Evolutionary conservation across 441 rosid species (phyloP), one percentile per base, ranked within the genome.

Genomic region (Pelargonium myrrhifolium): DNA sequence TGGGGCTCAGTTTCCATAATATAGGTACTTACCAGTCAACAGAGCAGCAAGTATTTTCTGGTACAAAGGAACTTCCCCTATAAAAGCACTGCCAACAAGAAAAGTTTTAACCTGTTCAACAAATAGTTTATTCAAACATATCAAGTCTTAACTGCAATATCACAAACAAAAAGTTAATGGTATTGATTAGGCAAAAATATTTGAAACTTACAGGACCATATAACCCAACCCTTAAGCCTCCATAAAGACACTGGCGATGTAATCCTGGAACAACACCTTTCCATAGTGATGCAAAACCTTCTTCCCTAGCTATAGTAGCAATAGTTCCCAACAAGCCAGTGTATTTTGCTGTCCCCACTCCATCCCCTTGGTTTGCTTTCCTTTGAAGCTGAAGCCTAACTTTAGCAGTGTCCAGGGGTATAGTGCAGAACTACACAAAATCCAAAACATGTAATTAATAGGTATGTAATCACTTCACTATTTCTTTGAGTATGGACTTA

Each of bases 381-480:
- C 71, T 83, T 71, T 87, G 93, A 26, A 87, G 93, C 81, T 87
- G 93, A 73, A 87, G 90, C 79, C 93, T 81, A 37, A 87, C 93
- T 81, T 87, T 87, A 49, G 87, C 90, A 14, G 83, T 84, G 78
- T 87, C 93, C 75, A 87, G 77, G 20, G 93, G 90, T 49, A 87
- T 62, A 37, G 93, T 87, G 63, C 78, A 86, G 75, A 87, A 75
- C 93, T 87, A 79, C 76, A n/a, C 56, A 49, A 49, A 49, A 49
- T 15, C 56, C 20, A 42, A 15, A 49, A 17, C 3, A n/a, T n/a
- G n/a, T 0, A 49, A 49, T 49, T n/a, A n/a, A n/a, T n/a, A 4
- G 20, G 56, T 14, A 49, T 49, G 31, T 28, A 49, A 49, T 14
- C 20, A 49, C 56, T 49, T n/a, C 20, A 49, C 8, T n/a, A 49